Percentiles rank a stretch among this genome's conserved stretches.
Conservation (phyloP, 192 early-diverging fungal genomes). For the Backusella circina region DNA sequence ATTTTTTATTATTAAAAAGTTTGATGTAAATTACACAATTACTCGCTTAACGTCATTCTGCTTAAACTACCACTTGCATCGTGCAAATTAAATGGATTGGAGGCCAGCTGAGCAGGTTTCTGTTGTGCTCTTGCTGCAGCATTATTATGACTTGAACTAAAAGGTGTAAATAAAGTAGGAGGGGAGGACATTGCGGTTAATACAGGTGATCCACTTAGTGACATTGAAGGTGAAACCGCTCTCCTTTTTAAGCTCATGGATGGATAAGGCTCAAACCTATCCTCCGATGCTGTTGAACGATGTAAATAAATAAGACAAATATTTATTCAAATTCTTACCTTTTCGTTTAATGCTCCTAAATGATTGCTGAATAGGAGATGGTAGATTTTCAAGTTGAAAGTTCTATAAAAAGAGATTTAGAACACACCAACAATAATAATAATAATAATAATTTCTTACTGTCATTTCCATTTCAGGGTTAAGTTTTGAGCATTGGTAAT, state of each 20-base stretch:
- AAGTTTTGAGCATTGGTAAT: slow-evolving; percentile 31
- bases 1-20: neutral
- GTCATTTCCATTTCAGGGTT: slow-evolving; percentile 36
- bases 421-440: neutral
- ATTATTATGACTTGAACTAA: slow-evolving; percentile 17
- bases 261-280: slow-evolving; percentile 15
- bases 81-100: slow-evolving; percentile 20
- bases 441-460: slow-evolving; percentile 1
- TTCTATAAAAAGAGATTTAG: slow-evolving; percentile 6
- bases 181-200: slow-evolving; percentile 23
- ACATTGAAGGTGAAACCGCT: slow-evolving; percentile 30
- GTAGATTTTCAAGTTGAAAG: slow-evolving; percentile 28
- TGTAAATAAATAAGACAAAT: neutral
- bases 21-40: neutral
- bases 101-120: slow-evolving; percentile 5
- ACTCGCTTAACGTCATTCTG: slow-evolving; percentile 28
- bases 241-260: slow-evolving; percentile 22
- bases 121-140: slow-evolving; percentile 26
- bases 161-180: slow-evolving; percentile 10
- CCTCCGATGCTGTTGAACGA: slow-evolving; percentile 16
- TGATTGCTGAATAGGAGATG: slow-evolving; percentile 17
- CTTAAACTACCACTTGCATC: slow-evolving; percentile 34
- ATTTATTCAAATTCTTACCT: neutral
- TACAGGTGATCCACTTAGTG: slow-evolving; percentile 24
- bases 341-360: slow-evolving; percentile 24